Base-by-base conservation (phyloP, 768 basidiomycete species). In the Naganishia antarctica region DNA sequence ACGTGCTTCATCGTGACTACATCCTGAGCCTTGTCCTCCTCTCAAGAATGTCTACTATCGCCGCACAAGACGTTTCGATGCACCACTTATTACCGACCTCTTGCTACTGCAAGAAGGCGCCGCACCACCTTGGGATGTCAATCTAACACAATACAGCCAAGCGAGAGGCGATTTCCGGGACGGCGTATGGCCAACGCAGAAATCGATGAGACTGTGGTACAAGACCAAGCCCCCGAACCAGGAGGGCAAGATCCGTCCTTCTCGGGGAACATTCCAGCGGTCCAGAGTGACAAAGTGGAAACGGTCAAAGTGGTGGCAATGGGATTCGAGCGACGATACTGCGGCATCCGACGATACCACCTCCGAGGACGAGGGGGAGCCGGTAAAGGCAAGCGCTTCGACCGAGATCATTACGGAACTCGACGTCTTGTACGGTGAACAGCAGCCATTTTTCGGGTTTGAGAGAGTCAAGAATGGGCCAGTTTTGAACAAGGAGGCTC, bases 391-490 rank as follows among this genome's bases (percentile, higher is more conserved):
- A n/a, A n/a, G n/a, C 23, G 7, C 60, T 21, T 12, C 46, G 53
- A n/a, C n/a, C n/a, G 76, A 86, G 45, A 78, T 91, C 26, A 84
- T 98, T 70, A 97, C 92, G 0, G 92, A 98, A 76, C 67, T 98
- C n/a, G 93, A 98, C 72, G 82, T 97, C 3, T 77, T 90, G 0
- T 96, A 85, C 72, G 94, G 94, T 4, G 86, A 91, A 62, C 87
- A 86, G 60, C 81, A 82, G 8, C 85, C 90, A 0, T 90, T 89
- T 85, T 91, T 86, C 69, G 91, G 91, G 0, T 97, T 92, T 72
- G 84, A 90, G 68, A 85, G 83, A 70, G 71, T 90, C 2, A 79
- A 84, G 60, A 75, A 74, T 18, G 72, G 72, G 6, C 70, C 69
- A 40, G 61, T 78, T 15, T 48, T 70, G 37, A 66, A 70, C 7